Evolutionary conservation across 2,329 filamentous ascomycete genomes (phyloP), one percentile per base, ranked within the genome.

Genomic region (Trichophyton equinum): DNA sequence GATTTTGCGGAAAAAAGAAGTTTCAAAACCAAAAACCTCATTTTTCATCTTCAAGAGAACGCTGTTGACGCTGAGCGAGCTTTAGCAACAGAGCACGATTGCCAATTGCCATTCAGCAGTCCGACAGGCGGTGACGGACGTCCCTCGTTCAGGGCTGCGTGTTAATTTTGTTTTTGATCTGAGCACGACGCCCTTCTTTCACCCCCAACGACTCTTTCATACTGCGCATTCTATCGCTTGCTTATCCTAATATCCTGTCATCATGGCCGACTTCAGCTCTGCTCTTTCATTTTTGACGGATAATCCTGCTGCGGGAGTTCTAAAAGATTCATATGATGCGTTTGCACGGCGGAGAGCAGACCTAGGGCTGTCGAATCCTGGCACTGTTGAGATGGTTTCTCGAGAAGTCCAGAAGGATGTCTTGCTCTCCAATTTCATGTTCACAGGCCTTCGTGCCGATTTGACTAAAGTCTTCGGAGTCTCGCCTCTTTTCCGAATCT

Each of bases 331-430:
- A 75, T 87, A 94, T 77, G 82, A 81, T 69, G 83, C 85, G 60
- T 95, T 97, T 74, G 87, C 86, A 65, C 88, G 94, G 69, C 85
- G 89, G 77, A 87, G 94, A 80, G 88, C 86, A 68, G 87, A 88
- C 76, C 83, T 99, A 66, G 92, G 91, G 64, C 81, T 99, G 68
- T 82, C 86, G 67, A 97, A 97, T 77, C 94, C 94, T 46, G 94
- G 94, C 69, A 91, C 88, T 59, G 86, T 96, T 67, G 94, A 99
- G 77, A 86, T 85, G 72, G 86, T 96, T 74, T 84, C 88, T 68
- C 86, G 88, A 74, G 94, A 99, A 80, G 91, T 96, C 65, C 87
- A 95, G 79, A 91, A 91, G 77, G 91, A 96, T 82, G 91, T 96
- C 69, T 87, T 97, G 74, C 85, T 96, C 71, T 94, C 87, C 78